phyloP scores from a whole-genome alignment of 768 basidiomycete genomes.

The Pleurotus ostreatus region DNA sequence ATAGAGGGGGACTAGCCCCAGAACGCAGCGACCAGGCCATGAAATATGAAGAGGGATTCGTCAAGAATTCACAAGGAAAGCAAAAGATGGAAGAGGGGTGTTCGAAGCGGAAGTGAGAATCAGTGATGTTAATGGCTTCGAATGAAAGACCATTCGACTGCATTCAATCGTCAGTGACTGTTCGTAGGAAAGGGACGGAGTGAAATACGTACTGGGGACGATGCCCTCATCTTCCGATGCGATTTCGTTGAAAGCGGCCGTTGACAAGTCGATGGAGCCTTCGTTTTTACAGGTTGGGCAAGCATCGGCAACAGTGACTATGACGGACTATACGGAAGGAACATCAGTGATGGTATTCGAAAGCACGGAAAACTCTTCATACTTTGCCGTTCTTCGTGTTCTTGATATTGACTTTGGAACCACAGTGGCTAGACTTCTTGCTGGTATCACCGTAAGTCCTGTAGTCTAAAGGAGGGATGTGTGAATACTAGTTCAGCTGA shows the following conservation, averaged over 20 bases:
- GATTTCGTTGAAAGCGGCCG: slow-evolving; percentile 60
- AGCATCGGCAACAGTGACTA: slow-evolving; percentile 68
- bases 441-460: slow-evolving; percentile 46
- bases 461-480: slow-evolving; percentile 32
- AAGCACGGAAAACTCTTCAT: slow-evolving; percentile 7
- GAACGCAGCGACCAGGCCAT: slow-evolving; percentile 1
- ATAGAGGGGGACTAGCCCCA: not conserved
- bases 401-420: slow-evolving; percentile 56
- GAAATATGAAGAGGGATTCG: slow-evolving; percentile 8
- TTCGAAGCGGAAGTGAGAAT: slow-evolving; percentile 6
- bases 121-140: slow-evolving; percentile 7
- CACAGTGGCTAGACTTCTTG: slow-evolving; percentile 56
- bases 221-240: slow-evolving; percentile 45
- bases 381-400: slow-evolving; percentile 56
- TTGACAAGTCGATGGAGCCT: slow-evolving; percentile 75
- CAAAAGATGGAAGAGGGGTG: slow-evolving; percentile 39
- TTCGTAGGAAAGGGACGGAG: too few relatives aligned
- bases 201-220: slow-evolving; percentile 47
- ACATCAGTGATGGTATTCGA: slow-evolving; percentile 4
- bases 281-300: slow-evolving; percentile 73
- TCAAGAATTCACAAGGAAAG: slow-evolving; percentile 9
- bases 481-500: slow-evolving; percentile 6
- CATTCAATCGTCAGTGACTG: not conserved
- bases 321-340: slow-evolving; percentile 39
- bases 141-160: slow-evolving; percentile 36